Conservation (phyloP, 768 basidiomycete genomes). For the Leccinum aurantiacum region DNA sequence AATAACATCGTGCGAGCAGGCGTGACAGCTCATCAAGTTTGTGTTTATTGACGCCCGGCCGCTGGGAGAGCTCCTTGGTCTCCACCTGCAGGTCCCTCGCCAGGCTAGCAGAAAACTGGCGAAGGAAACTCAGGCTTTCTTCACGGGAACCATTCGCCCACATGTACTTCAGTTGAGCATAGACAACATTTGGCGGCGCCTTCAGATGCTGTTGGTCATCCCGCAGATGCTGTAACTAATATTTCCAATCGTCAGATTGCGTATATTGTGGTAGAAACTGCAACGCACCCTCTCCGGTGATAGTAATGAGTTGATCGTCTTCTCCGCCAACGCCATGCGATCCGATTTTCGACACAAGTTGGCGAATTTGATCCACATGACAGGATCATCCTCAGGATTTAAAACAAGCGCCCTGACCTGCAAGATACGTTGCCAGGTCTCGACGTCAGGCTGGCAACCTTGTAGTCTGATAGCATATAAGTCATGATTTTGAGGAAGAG, state of each 20-base stretch:
- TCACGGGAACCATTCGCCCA: constrained; percentile 85
- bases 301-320: constrained; percentile 91
- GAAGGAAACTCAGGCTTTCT: constrained; percentile 79
- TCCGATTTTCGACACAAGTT: constrained; percentile 96
- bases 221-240: constrained; percentile 45
- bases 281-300: constrained; percentile 65
- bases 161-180: constrained; percentile 92
- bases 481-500: background rate
- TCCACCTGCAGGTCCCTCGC: constrained; percentile 72
- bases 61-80: constrained; percentile 47
- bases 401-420: constrained; percentile 94
- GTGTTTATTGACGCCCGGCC: constrained; percentile 53
- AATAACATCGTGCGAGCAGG: constrained; percentile 95
- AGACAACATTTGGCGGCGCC: constrained; percentile 94
- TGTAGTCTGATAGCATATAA: constrained; percentile 56
- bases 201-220: constrained; percentile 56
- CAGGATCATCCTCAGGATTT: constrained; percentile 89
- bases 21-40: constrained; percentile 70
- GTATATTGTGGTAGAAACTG: background rate
- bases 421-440: constrained; percentile 97
- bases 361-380: constrained; percentile 99
- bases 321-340: constrained; percentile 92
- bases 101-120: constrained; percentile 77
- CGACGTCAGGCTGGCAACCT: constrained; percentile 97
- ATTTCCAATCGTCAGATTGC: constrained; percentile 4